These are phyloP conservation scores for Litchi chinensis DNA, from an alignment of 345 rosid species.

Conservation along the genomic window DNA sequence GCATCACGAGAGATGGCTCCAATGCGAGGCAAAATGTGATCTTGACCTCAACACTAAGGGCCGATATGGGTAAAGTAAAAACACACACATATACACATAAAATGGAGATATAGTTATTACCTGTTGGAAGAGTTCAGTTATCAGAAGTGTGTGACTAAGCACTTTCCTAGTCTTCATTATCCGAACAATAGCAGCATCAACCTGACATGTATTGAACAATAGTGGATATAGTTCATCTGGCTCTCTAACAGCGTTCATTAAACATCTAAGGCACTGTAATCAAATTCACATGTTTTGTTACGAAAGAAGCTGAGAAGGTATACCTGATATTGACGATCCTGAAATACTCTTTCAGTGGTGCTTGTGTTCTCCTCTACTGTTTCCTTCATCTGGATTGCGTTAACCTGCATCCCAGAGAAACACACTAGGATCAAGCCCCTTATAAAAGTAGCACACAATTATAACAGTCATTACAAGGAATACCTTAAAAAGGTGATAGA, in stretches of 20 bases:
- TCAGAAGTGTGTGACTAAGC: conserved; percentile 93
- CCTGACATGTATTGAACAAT: conserved; percentile 39
- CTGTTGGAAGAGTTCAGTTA: conserved; percentile 99
- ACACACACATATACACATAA: neutral
- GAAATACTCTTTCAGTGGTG: conserved; percentile 97
- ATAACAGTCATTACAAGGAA: neutral
- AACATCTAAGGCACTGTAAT: neutral
- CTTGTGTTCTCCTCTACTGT: conserved; percentile 98
- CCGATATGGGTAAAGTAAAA: neutral
- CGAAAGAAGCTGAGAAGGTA: neutral
- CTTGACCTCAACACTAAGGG: neutral
- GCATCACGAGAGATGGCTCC: neutral
- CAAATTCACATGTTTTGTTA: neutral
- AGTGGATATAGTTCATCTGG: conserved; percentile 2
- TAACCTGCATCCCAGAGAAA: conserved; percentile 62
- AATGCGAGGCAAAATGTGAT: neutral
- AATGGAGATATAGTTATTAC: conserved; percentile 37
- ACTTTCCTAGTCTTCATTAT: conserved; percentile 99
- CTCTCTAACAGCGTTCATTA: conserved; percentile 1
- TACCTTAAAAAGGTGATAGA: neutral
- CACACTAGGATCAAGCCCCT: neutral
- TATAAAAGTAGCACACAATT: neutral
- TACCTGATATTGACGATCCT: conserved; percentile 99
- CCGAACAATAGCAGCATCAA: conserved; percentile 98
- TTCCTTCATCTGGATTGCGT: conserved; percentile 99